Base-by-base conservation (phyloP, 2,329 filamentous ascomycete genomes). In the Annulohypoxylon truncatum region DNA sequence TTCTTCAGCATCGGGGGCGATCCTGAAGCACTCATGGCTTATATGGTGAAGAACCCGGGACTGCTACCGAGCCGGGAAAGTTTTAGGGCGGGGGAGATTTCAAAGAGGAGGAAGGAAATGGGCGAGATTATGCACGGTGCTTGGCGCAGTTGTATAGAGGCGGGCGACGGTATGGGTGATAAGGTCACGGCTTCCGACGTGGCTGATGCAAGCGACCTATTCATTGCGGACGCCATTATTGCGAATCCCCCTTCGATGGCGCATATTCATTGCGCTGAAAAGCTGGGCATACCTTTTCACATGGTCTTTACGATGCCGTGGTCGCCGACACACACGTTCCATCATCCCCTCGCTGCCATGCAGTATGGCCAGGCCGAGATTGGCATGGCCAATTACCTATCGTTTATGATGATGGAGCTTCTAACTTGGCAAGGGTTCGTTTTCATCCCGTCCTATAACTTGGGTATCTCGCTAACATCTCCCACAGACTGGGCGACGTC, bases 361-460 rank as follows among this genome's bases (percentile, higher is more conserved):
- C 22, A 61, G 13, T 46, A 35, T 20, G 28, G 15, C 15, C 15
- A 61, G 15, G 20, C 50, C 13, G 38, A 52, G 4, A 85, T 91
- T 1, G 85, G 83, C 2, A 81, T 89, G 2, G 87, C 88, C 0
- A 92, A 92, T 66, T 91, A 89, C 72, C 84, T 92, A 20, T 89
- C 87, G 0, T 91, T 91, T 69, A 84, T 86, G 20, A 82, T 92
- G 61, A 88, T 93, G 24, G 90, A 93, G 61, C 86, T 92, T 77
- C 81, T 93, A 74, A 91, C 91, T 2, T 93, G 90, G 90, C 90
- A 93, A 79, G 90, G 90, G 77, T 79, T 61, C 52, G 44, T 75
- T 1, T 15, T 7, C n/a, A 24, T 13, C 33, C 1, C 12, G 10
- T 15, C 22, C 12, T 15, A 20, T 22, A 13, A 35, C 4, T 50